Base-by-base conservation (phyloP, 148 eudicot species). In the Rhododendron simsii region DNA sequence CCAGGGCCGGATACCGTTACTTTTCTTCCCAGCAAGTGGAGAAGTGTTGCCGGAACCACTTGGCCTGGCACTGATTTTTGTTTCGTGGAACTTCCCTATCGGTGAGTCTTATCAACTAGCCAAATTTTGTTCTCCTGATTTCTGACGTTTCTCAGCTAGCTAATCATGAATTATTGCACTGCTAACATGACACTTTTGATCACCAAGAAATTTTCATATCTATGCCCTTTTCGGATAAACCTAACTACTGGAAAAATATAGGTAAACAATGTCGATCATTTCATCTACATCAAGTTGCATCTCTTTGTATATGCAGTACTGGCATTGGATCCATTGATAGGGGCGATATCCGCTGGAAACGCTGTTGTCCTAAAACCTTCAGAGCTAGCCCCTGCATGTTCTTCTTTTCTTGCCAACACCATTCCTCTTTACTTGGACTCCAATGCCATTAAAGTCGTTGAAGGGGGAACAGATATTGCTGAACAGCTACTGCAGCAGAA, bases 271-370 rank as follows among this genome's bases (percentile, higher is more conserved):
- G 12, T 59, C 12, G 3, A 59, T 59, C 61, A 55, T 55, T 55
- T 55, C 61, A 26, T 26, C 13, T 63, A 2, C 26, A 21, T 61
- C 71, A 63, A 63, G 13, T 63, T 63, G 10, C 71, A 16, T 18
- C 11, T 47, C 23, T 5, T 73, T 53, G 4, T 9, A n/a, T 73
- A 21, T 84, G 85, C 86, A 92, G 96, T 89, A 53, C 45, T 92
- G 83, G 92, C 93, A 15, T 63, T 93, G 86, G 96, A 93, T 53
- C 96, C 96, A 11, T 75, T 93, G 85, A 87, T 93, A 0, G 96
- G 96, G 63, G 96, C 96, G 6, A 86, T 93, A 85, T 92, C 93
- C 35, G 96, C 96, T 12, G 96, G 96, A 78, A 93, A 93, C 86
- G 85, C 88, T 50, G 85, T 87, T 3, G 90, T 93, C 23, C 35